Base-by-base conservation (phyloP, 768 basidiomycete species). In the Rhizopogon salebrosus region DNA sequence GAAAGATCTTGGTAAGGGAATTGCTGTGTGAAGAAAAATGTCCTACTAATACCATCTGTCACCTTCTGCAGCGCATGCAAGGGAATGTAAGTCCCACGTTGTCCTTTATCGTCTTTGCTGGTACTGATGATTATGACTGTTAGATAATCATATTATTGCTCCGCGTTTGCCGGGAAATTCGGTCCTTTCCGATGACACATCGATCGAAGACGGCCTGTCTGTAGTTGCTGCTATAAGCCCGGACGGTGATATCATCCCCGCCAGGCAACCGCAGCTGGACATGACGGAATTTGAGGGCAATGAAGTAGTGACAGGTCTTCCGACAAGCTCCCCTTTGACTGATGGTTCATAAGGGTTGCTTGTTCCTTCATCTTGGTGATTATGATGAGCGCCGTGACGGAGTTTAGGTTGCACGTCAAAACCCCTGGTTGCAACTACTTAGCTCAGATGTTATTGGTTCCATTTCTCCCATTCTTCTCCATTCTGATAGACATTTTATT, bases 1-100 rank as follows among this genome's bases (percentile, higher is more conserved):
- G 65, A 82, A 77, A 62, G 83, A 89, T 57, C 76, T 80, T 36
- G 78, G 88, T 87, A 64, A 58, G 83, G 67, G 35, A 18, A 1
- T 14, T 48, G 43, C 37, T 22, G 35, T 23, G 43, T 36, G 31
- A n/a, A 46, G 29, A 29, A 34, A 48, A n/a, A 52, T 40, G 6
- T 41, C 26, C 22, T 52, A 20, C 41, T 51, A 41, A 52, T 34
- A 8, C 48, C 52, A 37, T 41, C 27, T 52, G 42, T 38, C 49
- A 24, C 52, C 18, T 48, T 51, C 37, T 51, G 26, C 41, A 89
- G 88, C 70, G 3, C 89, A 92, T 63, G 86, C 87, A 8, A 81
- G 73, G 68, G 87, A 90, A 69, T 91, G 89, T 90, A 61, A 67
- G 84, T 69, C 34, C 53, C 41, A 36, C 24, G 18, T 54, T 51